A percentile compares a stretch with the other conserved stretches of the same genome.
Evolutionary conservation across 257 asterid genomes (phyloP).

Genomic region (Schizonepeta tenuifolia): DNA sequence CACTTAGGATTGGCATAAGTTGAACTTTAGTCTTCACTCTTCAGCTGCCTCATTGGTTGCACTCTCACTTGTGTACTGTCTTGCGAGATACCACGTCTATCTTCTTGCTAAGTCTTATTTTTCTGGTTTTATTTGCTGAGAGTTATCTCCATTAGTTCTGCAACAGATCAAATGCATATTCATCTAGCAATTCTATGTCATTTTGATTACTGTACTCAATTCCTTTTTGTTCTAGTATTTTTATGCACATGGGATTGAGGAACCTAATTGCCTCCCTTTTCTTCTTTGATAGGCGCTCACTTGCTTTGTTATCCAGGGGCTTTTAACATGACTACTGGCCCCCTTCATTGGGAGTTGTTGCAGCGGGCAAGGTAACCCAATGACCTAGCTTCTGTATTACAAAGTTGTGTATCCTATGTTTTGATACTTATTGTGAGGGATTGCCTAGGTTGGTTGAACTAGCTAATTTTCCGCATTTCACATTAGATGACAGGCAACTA

Average conservation of each 20-base stretch:
- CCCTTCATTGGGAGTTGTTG: slow-evolving; percentile 86
- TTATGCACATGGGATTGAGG: slow-evolving; percentile 19
- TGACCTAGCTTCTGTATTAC: slow-evolving; percentile 16
- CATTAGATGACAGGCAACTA: slow-evolving; percentile 11
- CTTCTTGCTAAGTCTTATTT: not conserved
- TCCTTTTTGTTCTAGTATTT: not conserved
- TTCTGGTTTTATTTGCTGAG: slow-evolving; percentile 10
- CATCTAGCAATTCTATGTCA: not conserved
- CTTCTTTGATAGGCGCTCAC: slow-evolving; percentile 70
- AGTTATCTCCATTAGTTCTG: slow-evolving; percentile 12
- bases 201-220: not conserved
- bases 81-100: not conserved
- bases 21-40: not conserved
- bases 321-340: slow-evolving; percentile 96
- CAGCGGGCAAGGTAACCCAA: slow-evolving; percentile 81
- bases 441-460: slow-evolving; percentile 14
- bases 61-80: not conserved
- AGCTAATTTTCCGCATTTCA: not conserved
- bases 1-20: not conserved
- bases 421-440: slow-evolving; percentile 18
- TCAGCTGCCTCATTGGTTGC: not conserved
- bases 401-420: slow-evolving; percentile 8
- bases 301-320: slow-evolving; percentile 93
- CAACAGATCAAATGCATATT: not conserved
- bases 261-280: slow-evolving; percentile 30